A percentile compares a stretch with the other conserved stretches of the same genome.
These are phyloP conservation scores for Hypomyces perniciosus DNA, from an alignment of 2,329 filamentous ascomycete species.

Conservation along the genomic window DNA sequence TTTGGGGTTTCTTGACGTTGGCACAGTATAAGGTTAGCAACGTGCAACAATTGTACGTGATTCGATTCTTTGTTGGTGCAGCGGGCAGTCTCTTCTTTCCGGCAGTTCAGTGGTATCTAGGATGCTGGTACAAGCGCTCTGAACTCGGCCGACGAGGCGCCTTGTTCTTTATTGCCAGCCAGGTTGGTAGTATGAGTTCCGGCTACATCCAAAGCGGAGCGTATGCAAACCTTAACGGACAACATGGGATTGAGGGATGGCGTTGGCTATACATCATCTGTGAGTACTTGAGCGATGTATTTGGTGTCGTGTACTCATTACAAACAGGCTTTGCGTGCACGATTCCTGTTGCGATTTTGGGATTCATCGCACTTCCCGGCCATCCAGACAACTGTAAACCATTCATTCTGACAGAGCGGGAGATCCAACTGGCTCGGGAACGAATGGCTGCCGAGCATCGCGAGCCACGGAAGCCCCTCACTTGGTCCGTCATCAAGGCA, in stretches of 20 bases:
- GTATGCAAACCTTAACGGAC: constrained; percentile 31
- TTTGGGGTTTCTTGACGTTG: constrained; percentile 21
- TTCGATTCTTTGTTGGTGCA: constrained; percentile 37
- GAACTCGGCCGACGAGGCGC: constrained; percentile 33
- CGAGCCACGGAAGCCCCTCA: constrained; percentile 23
- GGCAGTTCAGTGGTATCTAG: constrained; percentile 30
- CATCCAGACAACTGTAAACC: constrained; percentile 23
- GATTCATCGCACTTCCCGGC: constrained; percentile 28
- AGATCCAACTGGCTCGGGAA: constrained; percentile 23
- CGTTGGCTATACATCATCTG: constrained; percentile 41
- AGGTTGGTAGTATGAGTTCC: constrained; percentile 37
- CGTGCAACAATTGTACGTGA: constrained; percentile 28
- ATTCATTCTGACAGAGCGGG: constrained; percentile 21
- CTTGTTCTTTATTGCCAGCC: constrained; percentile 37
- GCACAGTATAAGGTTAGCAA: constrained; percentile 20
- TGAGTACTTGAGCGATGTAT: no score
- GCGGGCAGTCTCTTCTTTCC: constrained; percentile 29
- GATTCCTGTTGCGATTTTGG: constrained; percentile 25
- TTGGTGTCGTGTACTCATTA: no score
- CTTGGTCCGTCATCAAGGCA: constrained; percentile 16
- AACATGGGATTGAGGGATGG: constrained; percentile 34
- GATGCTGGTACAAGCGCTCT: constrained; percentile 36
- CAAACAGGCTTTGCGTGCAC: constrained; percentile 26
- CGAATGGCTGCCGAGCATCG: constrained; percentile 26
- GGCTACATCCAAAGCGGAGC: constrained; percentile 38